Conservation (phyloP, 2,329 filamentous ascomycete species). For the Taxawa tesnikishii region DNA sequence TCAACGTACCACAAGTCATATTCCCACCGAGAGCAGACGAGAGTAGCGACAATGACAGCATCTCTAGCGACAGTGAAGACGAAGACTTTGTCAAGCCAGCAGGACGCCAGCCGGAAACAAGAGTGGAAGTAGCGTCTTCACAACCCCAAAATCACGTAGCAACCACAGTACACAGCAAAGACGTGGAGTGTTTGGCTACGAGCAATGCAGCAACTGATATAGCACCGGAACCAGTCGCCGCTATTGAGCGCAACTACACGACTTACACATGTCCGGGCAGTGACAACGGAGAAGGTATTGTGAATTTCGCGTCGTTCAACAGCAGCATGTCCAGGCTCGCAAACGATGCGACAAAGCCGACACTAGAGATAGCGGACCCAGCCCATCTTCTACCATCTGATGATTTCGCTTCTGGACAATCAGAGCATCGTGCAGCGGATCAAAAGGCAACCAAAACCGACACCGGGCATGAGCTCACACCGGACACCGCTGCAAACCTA, state of each 20-base stretch:
- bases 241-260: too few relatives aligned
- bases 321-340: background rate
- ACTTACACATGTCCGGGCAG: too few relatives aligned
- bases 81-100: too few relatives aligned
- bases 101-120: too few relatives aligned
- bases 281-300: background rate
- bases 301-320: background rate
- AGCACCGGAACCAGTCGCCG: background rate
- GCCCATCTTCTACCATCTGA: background rate
- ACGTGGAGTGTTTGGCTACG: too few relatives aligned
- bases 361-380: background rate
- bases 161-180: background rate
- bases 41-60: background rate
- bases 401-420: too few relatives aligned
- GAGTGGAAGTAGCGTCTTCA: background rate
- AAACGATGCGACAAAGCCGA: background rate
- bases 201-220: background rate
- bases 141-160: background rate
- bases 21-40: too few relatives aligned
- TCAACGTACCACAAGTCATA: too few relatives aligned
- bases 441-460: background rate
- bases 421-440: background rate
- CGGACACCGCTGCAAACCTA: background rate
- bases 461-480: background rate
- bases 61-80: background rate